These are phyloP conservation scores for Apodospora peruviana DNA, from an alignment of 495 filamentous ascomycete species.

Conservation along the genomic window DNA sequence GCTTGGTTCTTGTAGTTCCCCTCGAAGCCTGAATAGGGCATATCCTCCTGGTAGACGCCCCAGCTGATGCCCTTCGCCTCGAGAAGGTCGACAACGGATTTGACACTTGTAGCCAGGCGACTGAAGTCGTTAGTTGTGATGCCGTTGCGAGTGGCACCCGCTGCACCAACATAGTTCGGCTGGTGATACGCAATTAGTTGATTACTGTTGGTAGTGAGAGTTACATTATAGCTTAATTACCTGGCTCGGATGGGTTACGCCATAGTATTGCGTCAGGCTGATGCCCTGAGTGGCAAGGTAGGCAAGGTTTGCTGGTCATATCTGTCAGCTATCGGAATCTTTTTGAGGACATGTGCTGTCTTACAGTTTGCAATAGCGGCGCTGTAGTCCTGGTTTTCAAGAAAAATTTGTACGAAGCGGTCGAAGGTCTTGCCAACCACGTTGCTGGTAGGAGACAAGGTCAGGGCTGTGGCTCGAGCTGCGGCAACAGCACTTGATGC, in stretches of 20 bases:
- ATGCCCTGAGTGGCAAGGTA: slow-evolving; percentile 61
- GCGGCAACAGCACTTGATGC: slow-evolving; percentile 6
- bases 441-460: slow-evolving; percentile 48
- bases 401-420: slow-evolving; percentile 62
- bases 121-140: slow-evolving; percentile 61
- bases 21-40: slow-evolving; percentile 64
- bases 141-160: slow-evolving; percentile 61
- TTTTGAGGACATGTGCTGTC: not conserved
- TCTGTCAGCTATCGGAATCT: not conserved
- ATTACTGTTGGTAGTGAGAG: too few relatives aligned
- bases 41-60: slow-evolving; percentile 64
- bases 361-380: not conserved
- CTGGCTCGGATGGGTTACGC: slow-evolving; percentile 4
- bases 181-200: slow-evolving; percentile 48
- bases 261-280: slow-evolving; percentile 58
- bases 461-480: slow-evolving; percentile 10
- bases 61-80: slow-evolving; percentile 63
- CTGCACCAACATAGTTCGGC: slow-evolving; percentile 64
- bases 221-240: too few relatives aligned
- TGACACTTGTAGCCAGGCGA: slow-evolving; percentile 53
- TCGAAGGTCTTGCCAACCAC: slow-evolving; percentile 62
- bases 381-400: slow-evolving; percentile 62
- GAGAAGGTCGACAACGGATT: slow-evolving; percentile 63
- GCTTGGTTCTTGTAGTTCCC: slow-evolving; percentile 51
- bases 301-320: slow-evolving; percentile 14